Percentiles rank a stretch among this genome's conserved stretches.
Evolutionary conservation across 345 rosid genomes (phyloP).

Genomic region (Alliaria petiolata): DNA sequence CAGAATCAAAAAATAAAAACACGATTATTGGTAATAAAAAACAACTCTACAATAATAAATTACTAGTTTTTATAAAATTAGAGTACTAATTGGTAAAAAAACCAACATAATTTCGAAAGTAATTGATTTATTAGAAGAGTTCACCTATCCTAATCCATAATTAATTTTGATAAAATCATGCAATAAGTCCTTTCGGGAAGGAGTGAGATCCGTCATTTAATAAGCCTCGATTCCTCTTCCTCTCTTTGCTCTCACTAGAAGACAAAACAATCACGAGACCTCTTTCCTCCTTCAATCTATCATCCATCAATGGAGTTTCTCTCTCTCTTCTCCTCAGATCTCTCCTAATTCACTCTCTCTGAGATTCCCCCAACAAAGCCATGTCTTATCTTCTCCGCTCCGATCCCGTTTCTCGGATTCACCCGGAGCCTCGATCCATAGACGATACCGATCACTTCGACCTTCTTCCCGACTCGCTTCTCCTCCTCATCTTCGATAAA

Average conservation of each 20-base stretch:
- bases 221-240: background rate
- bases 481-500: constrained; percentile 70
- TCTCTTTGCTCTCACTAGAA: background rate
- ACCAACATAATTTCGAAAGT: background rate
- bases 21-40: too few species aligned
- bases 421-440: constrained; percentile 39
- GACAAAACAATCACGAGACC: constrained; percentile 17
- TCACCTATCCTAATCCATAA: background rate
- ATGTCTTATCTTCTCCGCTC: constrained; percentile 35
- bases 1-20: too few species aligned
- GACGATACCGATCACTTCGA: constrained; percentile 71
- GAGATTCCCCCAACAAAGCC: background rate
- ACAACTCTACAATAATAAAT: too few species aligned
- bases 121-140: background rate
- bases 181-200: background rate
- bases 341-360: background rate
- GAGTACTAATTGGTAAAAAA: too few species aligned
- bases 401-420: constrained; percentile 53
- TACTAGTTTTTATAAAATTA: too few species aligned
- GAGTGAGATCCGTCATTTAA: background rate
- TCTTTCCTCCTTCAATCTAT: background rate
- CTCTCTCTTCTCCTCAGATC: constrained; percentile 17
- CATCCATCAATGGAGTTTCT: constrained; percentile 18
- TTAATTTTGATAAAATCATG: background rate
- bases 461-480: constrained; percentile 72